These are phyloP conservation scores for Hygrocybe coccinea DNA, from an alignment of 768 basidiomycete species.

Conservation along the genomic window DNA sequence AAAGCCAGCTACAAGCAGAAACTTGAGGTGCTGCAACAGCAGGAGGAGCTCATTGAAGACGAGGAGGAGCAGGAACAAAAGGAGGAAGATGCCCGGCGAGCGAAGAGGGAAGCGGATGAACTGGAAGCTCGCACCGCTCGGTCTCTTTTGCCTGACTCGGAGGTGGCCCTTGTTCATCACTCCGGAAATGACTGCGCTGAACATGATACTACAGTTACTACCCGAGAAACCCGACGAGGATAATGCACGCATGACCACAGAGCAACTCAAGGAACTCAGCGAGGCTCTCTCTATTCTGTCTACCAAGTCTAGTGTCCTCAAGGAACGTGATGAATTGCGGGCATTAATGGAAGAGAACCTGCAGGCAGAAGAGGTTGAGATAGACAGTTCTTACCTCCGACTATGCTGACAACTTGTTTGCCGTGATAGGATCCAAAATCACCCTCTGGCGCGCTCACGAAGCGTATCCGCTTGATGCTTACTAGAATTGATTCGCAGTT, in stretches of 20 bases:
- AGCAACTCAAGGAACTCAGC: conserved; percentile 90
- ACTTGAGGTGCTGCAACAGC: conserved; percentile 94
- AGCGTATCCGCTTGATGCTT: conserved; percentile 93
- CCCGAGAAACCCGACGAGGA: conserved; percentile 57
- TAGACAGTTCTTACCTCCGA: conserved; percentile 2
- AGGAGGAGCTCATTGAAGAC: conserved; percentile 99
- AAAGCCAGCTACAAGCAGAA: conserved; percentile 97
- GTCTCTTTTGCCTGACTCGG: conserved; percentile 81
- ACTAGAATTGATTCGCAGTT: conserved; percentile 92
- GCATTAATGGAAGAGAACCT: conserved; percentile 93
- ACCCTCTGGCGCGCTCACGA: conserved; percentile 83
- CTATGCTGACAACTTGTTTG: conserved; percentile 4
- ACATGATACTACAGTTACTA: conserved; percentile 44
- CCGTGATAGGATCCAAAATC: conserved; percentile 62
- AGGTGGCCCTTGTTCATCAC: conserved; percentile 47
- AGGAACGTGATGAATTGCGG: conserved; percentile 90
- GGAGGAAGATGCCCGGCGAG: conserved; percentile 86
- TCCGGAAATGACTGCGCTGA: neutral
- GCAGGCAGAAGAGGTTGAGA: conserved; percentile 72
- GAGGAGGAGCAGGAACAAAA: conserved; percentile 98
- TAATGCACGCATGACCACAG: conserved; percentile 93
- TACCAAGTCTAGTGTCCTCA: conserved; percentile 89
- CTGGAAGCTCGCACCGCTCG: conserved; percentile 74
- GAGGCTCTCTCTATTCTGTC: conserved; percentile 89
- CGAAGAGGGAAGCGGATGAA: conserved; percentile 75